Evolutionary conservation across 805 yeast species (phyloP), one percentile per base, ranked within the genome.

Genomic region (Kodamaea nitidulidarum): DNA sequence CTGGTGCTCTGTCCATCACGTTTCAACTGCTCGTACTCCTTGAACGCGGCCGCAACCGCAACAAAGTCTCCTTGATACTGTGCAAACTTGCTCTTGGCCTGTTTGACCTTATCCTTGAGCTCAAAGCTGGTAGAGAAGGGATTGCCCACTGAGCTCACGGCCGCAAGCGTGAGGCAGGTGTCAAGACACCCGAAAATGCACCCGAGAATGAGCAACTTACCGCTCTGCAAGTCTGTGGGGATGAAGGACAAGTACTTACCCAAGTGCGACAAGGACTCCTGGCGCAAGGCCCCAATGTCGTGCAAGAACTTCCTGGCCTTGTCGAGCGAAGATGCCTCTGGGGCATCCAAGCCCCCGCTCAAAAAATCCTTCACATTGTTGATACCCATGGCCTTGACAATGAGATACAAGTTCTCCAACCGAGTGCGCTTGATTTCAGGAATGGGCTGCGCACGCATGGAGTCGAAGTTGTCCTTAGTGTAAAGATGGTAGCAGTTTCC

Each of bases 381-480:
- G 18, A 91, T 73, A 0, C 95, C 95, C 93, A 93, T 88, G 0
- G 96, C 74, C 57, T 88, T 88, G 11, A 90, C 95, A 34, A 81
- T 78, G 32, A 91, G 65, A 52, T 86, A 90, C 29, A 91, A 66
- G 25, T 86, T 86, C 49, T 90, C 96, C 24, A 91, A 61, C 22
- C 93, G 80, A 0, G 93, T 80, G 43, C 98, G 70, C 46, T 79
- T 78, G 38, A 91, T 91, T 55, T 91, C 98, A 0, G 98, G 97
- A 12, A 84, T 70, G 1, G 96, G 95, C 48, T 82, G 81, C 1
- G 73, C 67, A 11, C 73, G 63, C 91, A 88, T 84, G 15, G 60
- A 56, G 1, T 58, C 57, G 4, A 68, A 66, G 0, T 86, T 74
- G 2, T 75, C 75, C 38, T 66, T 63, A 1, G 96, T 82, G 60